Evolutionary conservation across 306 rosid genomes (phyloP), one percentile per base, ranked within the genome.

Genomic region (Fagus crenata): DNA sequence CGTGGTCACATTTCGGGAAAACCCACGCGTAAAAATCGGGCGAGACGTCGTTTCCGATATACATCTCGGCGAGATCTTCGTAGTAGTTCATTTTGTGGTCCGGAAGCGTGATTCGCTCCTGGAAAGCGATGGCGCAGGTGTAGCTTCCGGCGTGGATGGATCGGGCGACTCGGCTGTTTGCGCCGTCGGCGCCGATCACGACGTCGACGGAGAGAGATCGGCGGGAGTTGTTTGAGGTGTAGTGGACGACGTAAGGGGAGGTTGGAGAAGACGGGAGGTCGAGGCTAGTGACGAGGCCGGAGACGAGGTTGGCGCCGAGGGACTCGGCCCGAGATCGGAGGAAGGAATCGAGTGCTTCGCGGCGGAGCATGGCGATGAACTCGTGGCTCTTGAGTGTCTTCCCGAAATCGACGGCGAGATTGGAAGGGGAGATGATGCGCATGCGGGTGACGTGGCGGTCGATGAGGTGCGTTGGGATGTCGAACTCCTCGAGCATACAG

Each of bases 21-120:
- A 94, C 98, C 98, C 98, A 94, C 14, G 80, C 97, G 84, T 94
- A 94, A 71, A 90, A 94, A 68, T 94, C 98, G 3, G 98, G 97
- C n/a, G 97, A 94, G 11, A 92, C 96, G 81, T 94, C 98, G 63
- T 76, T 67, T 0, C 98, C 97, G 0, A 94, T 75, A 76, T 92
- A 94, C 94, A 92, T 89, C 85, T 92, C 97, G 28, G 97, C 98
- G 53, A 90, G 89, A 78, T 93, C 79, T 69, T 85, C 77, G 60
- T 92, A 94, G 39, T 92, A 84, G 53, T 63, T 76, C 98, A 94
- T 94, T 88, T 90, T 94, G 63, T 92, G 90, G 81, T 88, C 90
- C 2, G 96, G 86, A 4, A 92, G 58, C 81, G 77, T 89, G 88
- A 94, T 90, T 7, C 95, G 49, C 85, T 94, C 98, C 69, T 94